These are phyloP conservation scores for Boletus sp. DNA, from an alignment of 768 basidiomycete species.

Conservation along the genomic window DNA sequence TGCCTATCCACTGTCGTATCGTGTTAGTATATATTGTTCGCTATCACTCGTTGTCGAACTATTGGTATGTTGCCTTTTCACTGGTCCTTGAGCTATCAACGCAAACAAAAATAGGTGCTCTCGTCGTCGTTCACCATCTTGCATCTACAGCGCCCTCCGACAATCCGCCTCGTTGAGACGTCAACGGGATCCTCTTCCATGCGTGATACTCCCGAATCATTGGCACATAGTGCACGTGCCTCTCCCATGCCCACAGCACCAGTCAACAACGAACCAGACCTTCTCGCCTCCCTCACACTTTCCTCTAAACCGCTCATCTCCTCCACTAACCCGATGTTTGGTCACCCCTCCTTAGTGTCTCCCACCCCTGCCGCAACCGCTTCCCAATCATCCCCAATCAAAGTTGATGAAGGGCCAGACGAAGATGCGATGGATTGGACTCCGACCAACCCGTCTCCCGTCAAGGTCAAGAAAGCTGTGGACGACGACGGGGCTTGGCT, in stretches of 20 bases:
- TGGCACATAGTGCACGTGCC: constrained; percentile 19
- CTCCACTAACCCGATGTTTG: constrained; percentile 58
- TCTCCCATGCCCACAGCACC: constrained; percentile 25
- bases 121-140: constrained; percentile 51
- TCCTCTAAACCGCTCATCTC: constrained; percentile 60
- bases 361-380: constrained; percentile 22
- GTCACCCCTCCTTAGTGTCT: constrained; percentile 56
- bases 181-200: constrained; percentile 34
- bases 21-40: constrained; percentile 46
- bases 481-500: constrained; percentile 48
- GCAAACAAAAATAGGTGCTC: constrained; percentile 41
- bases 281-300: constrained; percentile 60
- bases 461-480: constrained; percentile 21
- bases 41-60: constrained; percentile 50
- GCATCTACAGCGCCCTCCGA: constrained; percentile 63
- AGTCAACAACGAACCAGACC: constrained; percentile 46
- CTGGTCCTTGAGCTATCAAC: neutral
- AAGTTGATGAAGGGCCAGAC: constrained; percentile 28
- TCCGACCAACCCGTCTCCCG: constrained; percentile 43
- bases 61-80: constrained; percentile 40
- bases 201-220: constrained; percentile 41
- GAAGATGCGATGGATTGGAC: constrained; percentile 66
- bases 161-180: constrained; percentile 66
- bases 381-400: constrained; percentile 23
- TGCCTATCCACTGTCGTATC: constrained; percentile 33